Conservation (phyloP, 805 yeast genomes). For the Yarrowia sp. region DNA sequence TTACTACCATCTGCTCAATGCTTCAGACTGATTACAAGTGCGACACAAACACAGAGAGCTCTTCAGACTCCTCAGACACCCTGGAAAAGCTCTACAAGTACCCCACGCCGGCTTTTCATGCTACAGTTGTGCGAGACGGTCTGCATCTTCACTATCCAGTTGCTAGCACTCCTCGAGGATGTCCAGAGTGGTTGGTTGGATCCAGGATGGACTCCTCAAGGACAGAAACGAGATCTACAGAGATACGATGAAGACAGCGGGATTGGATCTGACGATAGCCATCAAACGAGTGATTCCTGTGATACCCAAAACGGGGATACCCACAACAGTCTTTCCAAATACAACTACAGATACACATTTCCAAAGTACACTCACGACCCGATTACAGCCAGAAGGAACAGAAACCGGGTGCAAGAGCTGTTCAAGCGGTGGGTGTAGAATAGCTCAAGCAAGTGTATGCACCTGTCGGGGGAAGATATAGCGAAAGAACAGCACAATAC, state of each 20-base stretch:
- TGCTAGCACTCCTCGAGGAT: slow-evolving; percentile 10
- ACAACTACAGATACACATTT: neutral
- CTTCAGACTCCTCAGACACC: too few relatives aligned
- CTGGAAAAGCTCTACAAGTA: slow-evolving; percentile 1
- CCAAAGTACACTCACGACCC: slow-evolving; percentile 6
- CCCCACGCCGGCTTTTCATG: slow-evolving; percentile 13
- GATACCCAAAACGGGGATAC: neutral
- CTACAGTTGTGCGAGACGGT: slow-evolving; percentile 6
- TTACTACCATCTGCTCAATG: neutral
- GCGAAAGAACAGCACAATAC: too few relatives aligned
- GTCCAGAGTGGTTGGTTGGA: slow-evolving; percentile 17
- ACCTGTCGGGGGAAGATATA: too few relatives aligned
- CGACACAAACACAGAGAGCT: too few relatives aligned
- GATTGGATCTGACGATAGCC: neutral
- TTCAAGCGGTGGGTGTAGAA: slow-evolving; percentile 4
- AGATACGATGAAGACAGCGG: neutral
- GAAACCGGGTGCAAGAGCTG: neutral
- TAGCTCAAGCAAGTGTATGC: neutral
- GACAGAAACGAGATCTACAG: neutral
- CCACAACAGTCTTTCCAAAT: neutral
- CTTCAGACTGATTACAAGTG: neutral
- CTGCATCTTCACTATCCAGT: neutral
- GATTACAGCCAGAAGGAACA: neutral
- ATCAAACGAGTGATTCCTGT: too few relatives aligned
- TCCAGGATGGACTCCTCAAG: slow-evolving; percentile 3